phyloP scores from a whole-genome alignment of 805 yeast genomes.

The Helenozyma rhizophorensis region DNA sequence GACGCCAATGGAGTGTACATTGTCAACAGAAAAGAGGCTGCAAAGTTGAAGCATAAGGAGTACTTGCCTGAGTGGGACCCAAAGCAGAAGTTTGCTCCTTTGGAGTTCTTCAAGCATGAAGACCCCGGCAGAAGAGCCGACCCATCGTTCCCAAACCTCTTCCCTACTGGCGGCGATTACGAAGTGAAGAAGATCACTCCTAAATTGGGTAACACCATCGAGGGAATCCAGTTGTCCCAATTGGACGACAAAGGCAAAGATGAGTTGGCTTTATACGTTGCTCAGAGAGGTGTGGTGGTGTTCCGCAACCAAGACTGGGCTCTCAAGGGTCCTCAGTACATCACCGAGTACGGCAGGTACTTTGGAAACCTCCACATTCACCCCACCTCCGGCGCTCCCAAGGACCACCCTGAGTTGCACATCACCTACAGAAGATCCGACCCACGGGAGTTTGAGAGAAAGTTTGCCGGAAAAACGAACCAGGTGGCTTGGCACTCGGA shows the following conservation, averaged over 20 bases:
- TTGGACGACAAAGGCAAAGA: slow-evolving; percentile 25
- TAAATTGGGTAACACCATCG: slow-evolving; percentile 27
- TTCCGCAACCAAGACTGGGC: slow-evolving; percentile 30
- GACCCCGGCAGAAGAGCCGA: slow-evolving; percentile 29
- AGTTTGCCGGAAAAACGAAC: slow-evolving; percentile 24
- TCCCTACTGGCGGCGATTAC: slow-evolving; percentile 14
- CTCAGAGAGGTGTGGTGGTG: slow-evolving; percentile 32
- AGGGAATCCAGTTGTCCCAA: slow-evolving; percentile 27
- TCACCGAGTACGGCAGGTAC: slow-evolving; percentile 29
- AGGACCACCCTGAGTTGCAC: slow-evolving; percentile 29
- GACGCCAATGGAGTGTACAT: slow-evolving; percentile 28
- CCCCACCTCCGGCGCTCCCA: slow-evolving; percentile 40
- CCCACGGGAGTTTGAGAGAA: slow-evolving; percentile 24
- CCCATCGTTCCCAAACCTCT: slow-evolving; percentile 17
- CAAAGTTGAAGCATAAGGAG: slow-evolving; percentile 20
- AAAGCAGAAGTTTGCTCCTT: slow-evolving; percentile 27
- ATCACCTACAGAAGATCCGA: slow-evolving; percentile 31
- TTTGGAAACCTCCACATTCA: slow-evolving; percentile 42
- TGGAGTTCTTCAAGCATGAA: slow-evolving; percentile 21
- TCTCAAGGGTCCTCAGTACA: slow-evolving; percentile 21
- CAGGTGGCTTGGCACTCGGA: slow-evolving; percentile 36
- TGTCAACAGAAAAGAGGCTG: slow-evolving; percentile 26
- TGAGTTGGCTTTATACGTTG: slow-evolving; percentile 29
- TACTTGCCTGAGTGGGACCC: slow-evolving; percentile 31
- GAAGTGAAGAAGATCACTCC: slow-evolving; percentile 24